Evolutionary conservation across 208 protist species (phyloP), one percentile per base, ranked within the genome.

Genomic region (Acanthamoeba sp.): DNA sequence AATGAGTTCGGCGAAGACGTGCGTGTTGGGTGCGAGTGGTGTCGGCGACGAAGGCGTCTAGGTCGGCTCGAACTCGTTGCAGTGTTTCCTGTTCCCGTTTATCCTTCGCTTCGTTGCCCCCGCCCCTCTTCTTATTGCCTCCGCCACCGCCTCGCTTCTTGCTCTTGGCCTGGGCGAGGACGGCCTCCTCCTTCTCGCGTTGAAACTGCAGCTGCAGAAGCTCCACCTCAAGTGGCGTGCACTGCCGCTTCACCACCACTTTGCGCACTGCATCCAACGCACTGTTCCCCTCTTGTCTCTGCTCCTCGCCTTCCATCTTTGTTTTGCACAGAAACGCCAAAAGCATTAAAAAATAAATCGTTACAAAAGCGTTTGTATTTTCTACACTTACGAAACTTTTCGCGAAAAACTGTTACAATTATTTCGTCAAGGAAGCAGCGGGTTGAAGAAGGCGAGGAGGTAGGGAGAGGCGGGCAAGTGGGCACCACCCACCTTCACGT

Each of bases 41-140:
- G 78, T 87, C 78, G 24, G 78, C 78, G 42, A 87, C 78, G 38
- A 87, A 87, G 78, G 78, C 38, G 24, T 87, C 42, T 10, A 87
- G 38, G 40, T 59, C 78, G 7, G 20, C 42, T 36, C 38, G 48
- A 24, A 87, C 9, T 12, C 42, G 78, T 38, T 27, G n/a, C 34
- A 59, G 38, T 1, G 38, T 27, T 38, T 76, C 66, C 34, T 76
- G 32, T 38, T 29, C 32, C 34, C 34, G 66, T 38, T 76, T 27
- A 2, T 27, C 20, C 20, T 62, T 27, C 22, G 6, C 18, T 24
- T 62, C 55, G 18, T 62, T 24, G 55, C 55, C 55, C 7, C 45
- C 45, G 12, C 45, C 45, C 7, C 45, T 12, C 55, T 24, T 62
- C 22, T 62, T 16, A 4, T 62, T 62, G 3, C 55, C 55, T 16